Evolutionary conservation across 1,284 basidiomycete genomes (phyloP).

Genomic region (Fomitopsis palustris): DNA sequence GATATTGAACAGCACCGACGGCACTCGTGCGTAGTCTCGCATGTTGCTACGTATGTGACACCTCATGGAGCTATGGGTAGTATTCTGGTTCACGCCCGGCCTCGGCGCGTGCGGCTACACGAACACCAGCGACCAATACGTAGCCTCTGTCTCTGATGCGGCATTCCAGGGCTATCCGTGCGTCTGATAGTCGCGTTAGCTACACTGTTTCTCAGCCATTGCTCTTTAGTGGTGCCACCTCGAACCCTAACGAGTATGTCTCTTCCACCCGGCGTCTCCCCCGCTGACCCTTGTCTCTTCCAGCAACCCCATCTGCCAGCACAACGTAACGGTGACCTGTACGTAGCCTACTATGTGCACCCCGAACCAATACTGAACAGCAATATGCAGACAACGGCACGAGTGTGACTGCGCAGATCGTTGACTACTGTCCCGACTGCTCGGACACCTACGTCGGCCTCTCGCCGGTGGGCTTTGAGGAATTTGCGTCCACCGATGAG

Average conservation of each 20-base stretch:
- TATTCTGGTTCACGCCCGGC: conserved; percentile 35
- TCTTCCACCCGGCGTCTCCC: neutral
- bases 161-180: conserved; percentile 40
- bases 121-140: conserved; percentile 34
- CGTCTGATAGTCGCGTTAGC: conserved; percentile 7
- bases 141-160: conserved; percentile 36
- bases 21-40: neutral
- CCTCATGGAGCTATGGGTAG: conserved; percentile 14
- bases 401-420: conserved; percentile 20
- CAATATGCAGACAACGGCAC: conserved; percentile 15
- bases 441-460: conserved; percentile 19
- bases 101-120: conserved; percentile 42
- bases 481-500: conserved; percentile 15
- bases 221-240: conserved; percentile 12
- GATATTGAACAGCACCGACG: neutral
- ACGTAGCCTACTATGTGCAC: conserved; percentile 4
- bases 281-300: neutral
- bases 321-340: conserved; percentile 26
- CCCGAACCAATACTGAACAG: neutral
- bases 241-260: conserved; percentile 19
- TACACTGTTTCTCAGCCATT: neutral
- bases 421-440: conserved; percentile 19
- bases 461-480: conserved; percentile 19
- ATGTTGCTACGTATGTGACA: neutral
- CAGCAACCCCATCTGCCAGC: conserved; percentile 29